A percentile compares a stretch with the other conserved stretches of the same genome.
phyloP scores from a whole-genome alignment of 2,329 filamentous ascomycete genomes.

The Berkeleyomyces basicola region DNA sequence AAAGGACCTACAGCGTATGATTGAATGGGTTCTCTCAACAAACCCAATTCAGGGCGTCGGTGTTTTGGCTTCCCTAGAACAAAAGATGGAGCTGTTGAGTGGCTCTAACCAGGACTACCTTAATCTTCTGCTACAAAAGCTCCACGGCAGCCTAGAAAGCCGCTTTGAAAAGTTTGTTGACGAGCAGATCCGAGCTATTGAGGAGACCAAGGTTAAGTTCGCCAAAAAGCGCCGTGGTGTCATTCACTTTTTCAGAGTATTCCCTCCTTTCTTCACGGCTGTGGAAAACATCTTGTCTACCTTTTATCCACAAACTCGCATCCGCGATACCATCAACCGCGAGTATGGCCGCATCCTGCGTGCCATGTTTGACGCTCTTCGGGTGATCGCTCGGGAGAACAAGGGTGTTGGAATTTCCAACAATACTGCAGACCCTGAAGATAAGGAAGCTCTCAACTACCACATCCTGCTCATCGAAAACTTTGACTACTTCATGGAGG shows the following conservation, averaged over 20 bases:
- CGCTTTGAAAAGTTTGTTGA: slow-evolving; percentile 83
- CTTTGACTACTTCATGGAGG: slow-evolving; percentile 94
- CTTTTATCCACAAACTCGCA: slow-evolving; percentile 33
- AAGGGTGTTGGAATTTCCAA: slow-evolving; percentile 30
- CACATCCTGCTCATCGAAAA: slow-evolving; percentile 96
- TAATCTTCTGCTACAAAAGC: slow-evolving; percentile 59
- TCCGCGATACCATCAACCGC: slow-evolving; percentile 65
- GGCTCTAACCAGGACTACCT: slow-evolving; percentile 91
- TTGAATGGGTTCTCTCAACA: slow-evolving; percentile 66
- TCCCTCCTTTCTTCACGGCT: slow-evolving; percentile 68
- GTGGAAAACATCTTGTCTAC: slow-evolving; percentile 68
- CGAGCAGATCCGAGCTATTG: slow-evolving; percentile 85
- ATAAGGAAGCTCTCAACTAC: slow-evolving; percentile 94
- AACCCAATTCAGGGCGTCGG: slow-evolving; percentile 84
- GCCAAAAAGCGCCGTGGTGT: slow-evolving; percentile 97
- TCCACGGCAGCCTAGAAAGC: slow-evolving; percentile 56
- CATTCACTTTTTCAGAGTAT: slow-evolving; percentile 86
- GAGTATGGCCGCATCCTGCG: slow-evolving; percentile 82
- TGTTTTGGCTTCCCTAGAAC: slow-evolving; percentile 64
- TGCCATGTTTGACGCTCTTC: slow-evolving; percentile 92
- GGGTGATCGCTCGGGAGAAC: slow-evolving; percentile 72
- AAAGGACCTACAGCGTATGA: slow-evolving; percentile 57
- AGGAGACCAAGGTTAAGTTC: slow-evolving; percentile 88
- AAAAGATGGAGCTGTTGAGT: slow-evolving; percentile 59
- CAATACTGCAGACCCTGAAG: slow-evolving; percentile 47